phyloP scores from a whole-genome alignment of 345 rosid species.

The Syzygium jambos region DNA sequence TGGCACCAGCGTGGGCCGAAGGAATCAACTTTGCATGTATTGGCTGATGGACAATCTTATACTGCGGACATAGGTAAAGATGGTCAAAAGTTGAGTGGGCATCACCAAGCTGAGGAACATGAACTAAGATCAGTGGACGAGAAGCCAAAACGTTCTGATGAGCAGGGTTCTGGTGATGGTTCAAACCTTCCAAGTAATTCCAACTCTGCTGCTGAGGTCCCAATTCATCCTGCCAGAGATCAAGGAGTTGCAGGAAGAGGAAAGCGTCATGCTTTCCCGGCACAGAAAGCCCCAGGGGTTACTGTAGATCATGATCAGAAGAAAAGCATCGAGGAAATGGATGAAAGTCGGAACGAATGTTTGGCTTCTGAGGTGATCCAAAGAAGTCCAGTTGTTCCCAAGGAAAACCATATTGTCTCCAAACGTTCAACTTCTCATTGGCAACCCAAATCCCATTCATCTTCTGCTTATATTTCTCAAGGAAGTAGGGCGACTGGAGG shows the following conservation, averaged over 20 bases:
- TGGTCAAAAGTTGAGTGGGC: slow-evolving; percentile 28
- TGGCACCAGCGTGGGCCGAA: slow-evolving; percentile 59
- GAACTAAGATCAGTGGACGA: slow-evolving; percentile 30
- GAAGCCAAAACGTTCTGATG: slow-evolving; percentile 32
- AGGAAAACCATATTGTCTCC: slow-evolving; percentile 48
- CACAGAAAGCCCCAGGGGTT: slow-evolving; percentile 34
- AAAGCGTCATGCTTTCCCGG: slow-evolving; percentile 44
- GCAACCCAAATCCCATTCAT: slow-evolving; percentile 63
- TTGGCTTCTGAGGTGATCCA: slow-evolving; percentile 34
- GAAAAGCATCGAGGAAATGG: slow-evolving; percentile 37
- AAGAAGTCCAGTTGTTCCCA: slow-evolving; percentile 30
- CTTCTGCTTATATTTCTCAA: slow-evolving; percentile 17
- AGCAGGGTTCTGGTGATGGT: slow-evolving; percentile 41
- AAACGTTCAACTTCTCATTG: slow-evolving; percentile 54
- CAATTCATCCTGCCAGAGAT: slow-evolving; percentile 34
- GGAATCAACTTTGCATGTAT: slow-evolving; percentile 28
- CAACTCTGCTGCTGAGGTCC: slow-evolving; percentile 12
- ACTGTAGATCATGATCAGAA: slow-evolving; percentile 41
- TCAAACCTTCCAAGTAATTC: slow-evolving; percentile 48
- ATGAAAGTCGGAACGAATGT: slow-evolving; percentile 24
- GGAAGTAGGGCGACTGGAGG: slow-evolving; percentile 32
- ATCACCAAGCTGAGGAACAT: slow-evolving; percentile 29
- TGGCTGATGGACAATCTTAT: slow-evolving; percentile 20
- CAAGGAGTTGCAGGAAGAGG: slow-evolving; percentile 40
- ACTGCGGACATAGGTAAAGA: slow-evolving; percentile 23